Conservation (phyloP, 345 rosid genomes). For the Melaleuca alternifolia region DNA sequence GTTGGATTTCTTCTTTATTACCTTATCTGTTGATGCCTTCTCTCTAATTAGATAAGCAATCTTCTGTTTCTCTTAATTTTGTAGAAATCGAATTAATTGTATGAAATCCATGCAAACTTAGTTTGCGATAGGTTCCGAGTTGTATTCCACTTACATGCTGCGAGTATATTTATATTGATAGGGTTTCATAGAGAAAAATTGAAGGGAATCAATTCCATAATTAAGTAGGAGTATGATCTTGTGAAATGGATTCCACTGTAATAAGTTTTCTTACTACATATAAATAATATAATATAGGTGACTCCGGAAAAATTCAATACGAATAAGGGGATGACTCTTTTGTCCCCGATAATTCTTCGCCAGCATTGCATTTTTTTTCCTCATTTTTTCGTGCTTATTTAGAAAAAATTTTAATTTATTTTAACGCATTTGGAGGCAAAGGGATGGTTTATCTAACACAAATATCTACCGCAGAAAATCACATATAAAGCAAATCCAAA, state of each 20-base stretch:
- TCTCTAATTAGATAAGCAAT: not conserved
- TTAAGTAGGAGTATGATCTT: not conserved
- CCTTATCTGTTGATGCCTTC: not conserved
- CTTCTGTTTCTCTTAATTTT: not conserved
- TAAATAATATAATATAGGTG: not conserved
- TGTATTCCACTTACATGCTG: too few relatives aligned
- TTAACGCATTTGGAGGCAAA: not conserved
- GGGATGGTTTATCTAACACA: not conserved
- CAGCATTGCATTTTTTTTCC: not conserved
- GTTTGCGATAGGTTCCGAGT: too few relatives aligned
- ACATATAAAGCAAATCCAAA: not conserved
- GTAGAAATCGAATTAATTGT: too few relatives aligned
- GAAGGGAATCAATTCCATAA: not conserved
- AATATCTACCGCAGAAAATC: too few relatives aligned
- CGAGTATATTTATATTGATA: too few relatives aligned
- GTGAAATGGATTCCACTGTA: not conserved
- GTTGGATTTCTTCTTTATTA: not conserved
- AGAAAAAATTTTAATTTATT: not conserved
- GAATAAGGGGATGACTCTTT: not conserved
- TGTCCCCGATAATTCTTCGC: fast-evolving
- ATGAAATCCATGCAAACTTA: too few relatives aligned
- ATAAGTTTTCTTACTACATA: too few relatives aligned
- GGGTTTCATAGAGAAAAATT: too few relatives aligned
- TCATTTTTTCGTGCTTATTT: too few relatives aligned
- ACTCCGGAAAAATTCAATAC: not conserved